These are phyloP conservation scores for Leptodermis oblonga DNA, from an alignment of 257 asterid species.

Conservation along the genomic window DNA sequence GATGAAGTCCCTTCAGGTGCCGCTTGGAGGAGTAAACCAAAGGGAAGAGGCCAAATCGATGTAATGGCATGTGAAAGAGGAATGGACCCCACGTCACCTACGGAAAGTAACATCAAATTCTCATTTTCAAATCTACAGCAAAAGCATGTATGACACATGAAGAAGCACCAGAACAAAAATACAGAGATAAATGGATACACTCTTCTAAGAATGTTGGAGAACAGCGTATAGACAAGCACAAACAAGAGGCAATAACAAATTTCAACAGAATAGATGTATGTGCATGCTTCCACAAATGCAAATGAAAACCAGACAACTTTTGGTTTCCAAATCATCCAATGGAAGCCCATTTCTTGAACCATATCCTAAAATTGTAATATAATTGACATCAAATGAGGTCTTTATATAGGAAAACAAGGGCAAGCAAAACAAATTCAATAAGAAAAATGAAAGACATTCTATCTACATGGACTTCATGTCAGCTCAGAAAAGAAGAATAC, in stretches of 20 bases:
- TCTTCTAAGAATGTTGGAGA: neutral
- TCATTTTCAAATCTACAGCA: neutral
- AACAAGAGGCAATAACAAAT: neutral
- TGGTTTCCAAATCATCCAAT: neutral
- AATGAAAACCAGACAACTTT: neutral
- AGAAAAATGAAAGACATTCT: neutral
- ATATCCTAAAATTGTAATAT: neutral
- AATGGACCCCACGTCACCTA: slow-evolving; percentile 81
- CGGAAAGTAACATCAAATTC: slow-evolving; percentile 26
- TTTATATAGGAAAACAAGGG: neutral
- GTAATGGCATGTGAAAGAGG: slow-evolving; percentile 67
- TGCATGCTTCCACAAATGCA: neutral
- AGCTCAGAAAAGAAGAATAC: neutral
- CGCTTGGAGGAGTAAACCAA: slow-evolving; percentile 83
- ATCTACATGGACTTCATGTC: neutral
- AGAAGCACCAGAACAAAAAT: neutral
- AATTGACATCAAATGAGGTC: neutral
- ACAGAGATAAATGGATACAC: neutral
- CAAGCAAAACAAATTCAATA: neutral
- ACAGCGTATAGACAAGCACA: neutral
- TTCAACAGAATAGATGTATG: neutral
- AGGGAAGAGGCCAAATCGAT: slow-evolving; percentile 95
- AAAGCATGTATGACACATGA: neutral
- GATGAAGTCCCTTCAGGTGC: slow-evolving; percentile 63
- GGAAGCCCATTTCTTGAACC: neutral